Evolutionary conservation across 2,329 filamentous ascomycete species (phyloP).

Genomic region (Parasarocladium wereldwijsianum): DNA sequence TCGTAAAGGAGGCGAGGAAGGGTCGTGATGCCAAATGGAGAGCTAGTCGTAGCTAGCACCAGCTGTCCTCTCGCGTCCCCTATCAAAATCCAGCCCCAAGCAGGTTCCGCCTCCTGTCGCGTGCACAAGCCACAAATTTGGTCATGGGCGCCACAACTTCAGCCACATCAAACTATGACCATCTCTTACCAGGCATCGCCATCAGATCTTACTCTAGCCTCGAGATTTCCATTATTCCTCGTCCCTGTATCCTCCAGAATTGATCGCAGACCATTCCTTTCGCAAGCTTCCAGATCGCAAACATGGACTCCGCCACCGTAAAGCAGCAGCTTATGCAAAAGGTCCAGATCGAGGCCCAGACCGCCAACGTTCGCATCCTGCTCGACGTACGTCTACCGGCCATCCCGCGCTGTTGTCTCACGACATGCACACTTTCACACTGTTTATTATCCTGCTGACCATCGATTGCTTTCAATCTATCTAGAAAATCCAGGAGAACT

Average conservation of each 20-base stretch:
- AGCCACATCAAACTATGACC: too few species aligned
- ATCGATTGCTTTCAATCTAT: background rate
- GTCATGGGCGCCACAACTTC: too few species aligned
- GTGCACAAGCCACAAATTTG: constrained; percentile 1
- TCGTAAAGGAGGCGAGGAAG: background rate
- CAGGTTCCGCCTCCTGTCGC: background rate
- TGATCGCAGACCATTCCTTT: background rate
- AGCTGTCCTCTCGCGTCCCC: background rate
- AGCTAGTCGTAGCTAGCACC: too few species aligned
- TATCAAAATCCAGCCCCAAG: background rate
- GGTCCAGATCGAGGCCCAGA: constrained; percentile 47
- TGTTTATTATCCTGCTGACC: background rate
- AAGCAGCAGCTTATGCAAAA: constrained; percentile 52
- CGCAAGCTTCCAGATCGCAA: constrained; percentile 8
- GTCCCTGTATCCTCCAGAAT: background rate
- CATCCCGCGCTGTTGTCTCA: background rate
- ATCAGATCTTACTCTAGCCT: too few species aligned
- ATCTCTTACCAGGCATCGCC: too few species aligned
- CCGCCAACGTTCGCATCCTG: constrained; percentile 53
- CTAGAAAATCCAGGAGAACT: constrained; percentile 69
- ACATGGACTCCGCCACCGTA: constrained; percentile 42
- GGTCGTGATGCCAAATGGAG: too few species aligned
- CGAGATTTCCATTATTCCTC: too few species aligned
- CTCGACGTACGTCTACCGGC: constrained; percentile 41
- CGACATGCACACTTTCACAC: background rate